Percentiles rank a stretch among this genome's conserved stretches.
phyloP scores from a whole-genome alignment of 73 alveolate genomes.

The Paramecium tetraurelia region DNA sequence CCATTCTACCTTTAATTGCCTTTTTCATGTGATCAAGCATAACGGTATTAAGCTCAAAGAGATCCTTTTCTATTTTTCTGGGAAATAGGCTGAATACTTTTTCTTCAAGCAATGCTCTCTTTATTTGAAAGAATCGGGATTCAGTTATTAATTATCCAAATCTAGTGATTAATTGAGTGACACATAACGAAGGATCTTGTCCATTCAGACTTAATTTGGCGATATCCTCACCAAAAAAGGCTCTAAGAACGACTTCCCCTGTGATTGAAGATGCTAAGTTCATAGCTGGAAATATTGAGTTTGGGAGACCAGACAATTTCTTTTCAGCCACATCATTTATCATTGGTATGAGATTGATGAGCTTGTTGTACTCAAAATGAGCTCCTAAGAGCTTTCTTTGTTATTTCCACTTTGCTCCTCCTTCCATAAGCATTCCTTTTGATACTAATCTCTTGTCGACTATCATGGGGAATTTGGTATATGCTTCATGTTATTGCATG shows the following conservation, averaged over 20 bases:
- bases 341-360: not conserved
- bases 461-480: not conserved
- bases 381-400: not conserved
- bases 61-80: not conserved
- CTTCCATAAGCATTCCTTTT: not conserved
- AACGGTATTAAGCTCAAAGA: not conserved
- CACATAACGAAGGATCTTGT: not conserved
- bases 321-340: not conserved
- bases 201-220: slow-evolving; percentile 28
- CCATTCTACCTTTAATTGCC: not conserved
- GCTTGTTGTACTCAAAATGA: not conserved
- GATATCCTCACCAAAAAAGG: slow-evolving; percentile 31
- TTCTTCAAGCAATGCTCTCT: slow-evolving; percentile 37
- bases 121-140: not conserved
- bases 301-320: not conserved
- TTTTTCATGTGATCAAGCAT: not conserved
- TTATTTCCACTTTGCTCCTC: not conserved
- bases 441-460: not conserved
- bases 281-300: not conserved
- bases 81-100: not conserved
- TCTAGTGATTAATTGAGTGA: not conserved
- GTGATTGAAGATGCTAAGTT: not conserved
- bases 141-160: not conserved
- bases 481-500: not conserved
- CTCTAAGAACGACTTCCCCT: slow-evolving; percentile 31